Evolutionary conservation across 371 early-diverging fungal genomes (phyloP).

Genomic region (Apophysomyces elegans): DNA sequence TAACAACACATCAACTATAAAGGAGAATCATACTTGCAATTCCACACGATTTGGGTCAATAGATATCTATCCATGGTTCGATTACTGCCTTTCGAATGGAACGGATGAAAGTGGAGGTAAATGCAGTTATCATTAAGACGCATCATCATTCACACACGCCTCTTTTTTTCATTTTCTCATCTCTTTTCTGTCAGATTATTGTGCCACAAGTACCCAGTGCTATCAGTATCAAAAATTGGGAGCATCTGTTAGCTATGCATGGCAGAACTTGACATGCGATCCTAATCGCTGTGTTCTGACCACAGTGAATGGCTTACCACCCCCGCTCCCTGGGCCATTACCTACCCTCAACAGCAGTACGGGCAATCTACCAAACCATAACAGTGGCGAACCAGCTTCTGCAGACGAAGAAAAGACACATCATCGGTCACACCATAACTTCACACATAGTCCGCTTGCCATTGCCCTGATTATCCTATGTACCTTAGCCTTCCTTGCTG

Average conservation of each 20-base stretch:
- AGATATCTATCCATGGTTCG: conserved; percentile 41
- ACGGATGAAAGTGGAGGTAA: conserved; percentile 42
- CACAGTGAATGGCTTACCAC: conserved; percentile 23
- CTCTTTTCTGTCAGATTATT: conserved; percentile 27
- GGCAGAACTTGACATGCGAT: conserved; percentile 49
- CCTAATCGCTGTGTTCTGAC: conserved; percentile 35
- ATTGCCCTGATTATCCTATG: conserved; percentile 34
- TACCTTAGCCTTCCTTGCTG: conserved; percentile 27
- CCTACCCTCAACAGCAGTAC: conserved; percentile 10
- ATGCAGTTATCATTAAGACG: neutral
- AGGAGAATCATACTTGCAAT: conserved; percentile 24
- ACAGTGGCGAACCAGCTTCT: neutral
- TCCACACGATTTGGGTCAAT: conserved; percentile 34
- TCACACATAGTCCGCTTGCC: conserved; percentile 26
- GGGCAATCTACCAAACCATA: neutral
- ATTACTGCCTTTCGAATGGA: conserved; percentile 43
- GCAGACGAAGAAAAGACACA: neutral
- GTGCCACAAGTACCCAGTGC: conserved; percentile 47
- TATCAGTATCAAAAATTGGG: conserved; percentile 41
- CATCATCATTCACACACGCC: neutral
- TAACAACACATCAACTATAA: conserved; percentile 1
- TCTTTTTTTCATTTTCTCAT: neutral
- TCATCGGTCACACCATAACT: neutral
- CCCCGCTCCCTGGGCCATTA: conserved; percentile 27
- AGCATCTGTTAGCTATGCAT: conserved; percentile 31